Evolutionary conservation across 352 stramenopile species (phyloP), one percentile per base, ranked within the genome.

Genomic region (Pythium biforme): DNA sequence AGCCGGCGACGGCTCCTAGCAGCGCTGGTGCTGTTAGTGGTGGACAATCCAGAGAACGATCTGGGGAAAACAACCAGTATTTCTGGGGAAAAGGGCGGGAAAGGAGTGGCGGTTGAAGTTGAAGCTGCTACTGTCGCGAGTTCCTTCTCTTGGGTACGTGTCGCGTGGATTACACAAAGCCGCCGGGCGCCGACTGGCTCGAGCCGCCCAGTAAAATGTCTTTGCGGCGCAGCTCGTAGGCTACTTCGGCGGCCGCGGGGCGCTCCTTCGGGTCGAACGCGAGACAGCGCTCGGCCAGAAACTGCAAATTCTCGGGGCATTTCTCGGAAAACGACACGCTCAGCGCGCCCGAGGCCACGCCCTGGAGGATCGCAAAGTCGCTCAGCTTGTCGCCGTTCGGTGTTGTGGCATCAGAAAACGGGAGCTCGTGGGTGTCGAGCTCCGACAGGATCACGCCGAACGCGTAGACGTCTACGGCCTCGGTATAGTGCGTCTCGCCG

Each of bases 381-480:
- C 77, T 79, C 15, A 90, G 68, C 64, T 69, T 72, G 27, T 79
- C 70, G 40, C 70, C 76, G 15, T 55, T 73, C 25, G 15, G 43
- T 1, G 41, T 65, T 0, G 47, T 56, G 33, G 75, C 73, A 55
- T 88, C 73, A 6, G 64, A 65, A 54, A 87, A 92, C 6, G 83
- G 83, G 61, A 91, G 66, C 47, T 80, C 67, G 63, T 90, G 74
- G n/a, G 79, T 88, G 47, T 90, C 81, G 22, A 90, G 52, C 65
- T 90, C 81, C 1, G 75, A 72, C n/a, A 90, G 55, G 31, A 90
- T 88, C 15, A 88, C 77, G 17, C 81, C 79, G 47, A 90, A 89
- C 40, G 74, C 75, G 65, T 88, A 90, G 7, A 90, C 58, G 65
- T 90, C 81, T 14, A 87, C 76, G 27, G 79, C 77, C 66, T 88